Conservation (phyloP, 495 filamentous ascomycete species). For the Hypoxylon fragiforme region DNA sequence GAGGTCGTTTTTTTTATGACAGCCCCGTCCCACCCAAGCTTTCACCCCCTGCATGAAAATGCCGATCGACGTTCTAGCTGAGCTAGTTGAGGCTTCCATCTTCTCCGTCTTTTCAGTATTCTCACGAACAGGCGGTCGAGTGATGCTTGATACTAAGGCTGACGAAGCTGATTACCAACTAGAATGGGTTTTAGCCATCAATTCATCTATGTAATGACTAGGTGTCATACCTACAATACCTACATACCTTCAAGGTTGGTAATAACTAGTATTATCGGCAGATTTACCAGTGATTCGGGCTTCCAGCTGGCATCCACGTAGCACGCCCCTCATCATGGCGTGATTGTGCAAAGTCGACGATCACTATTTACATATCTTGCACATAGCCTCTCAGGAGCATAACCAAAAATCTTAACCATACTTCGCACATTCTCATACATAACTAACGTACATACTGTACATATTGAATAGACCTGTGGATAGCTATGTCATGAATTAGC, state of each 20-base stretch:
- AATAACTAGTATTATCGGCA: too few species aligned
- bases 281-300: too few species aligned
- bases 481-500: not conserved
- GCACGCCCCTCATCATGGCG: too few species aligned
- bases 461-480: too few species aligned
- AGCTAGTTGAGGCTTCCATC: not conserved
- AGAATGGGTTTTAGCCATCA: not conserved
- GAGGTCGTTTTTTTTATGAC: conserved; percentile 5
- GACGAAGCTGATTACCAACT: conserved; percentile 1
- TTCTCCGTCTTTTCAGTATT: too few species aligned
- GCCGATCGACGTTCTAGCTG: conserved; percentile 21
- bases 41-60: conserved; percentile 18
- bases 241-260: too few species aligned
- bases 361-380: conserved; percentile 4
- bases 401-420: too few species aligned
- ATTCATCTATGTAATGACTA: not conserved
- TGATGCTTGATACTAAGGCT: conserved; percentile 17
- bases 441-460: too few species aligned
- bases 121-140: not conserved
- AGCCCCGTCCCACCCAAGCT: conserved; percentile 13
- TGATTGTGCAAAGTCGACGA: conserved; percentile 6
- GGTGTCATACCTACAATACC: not conserved
- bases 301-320: too few species aligned
- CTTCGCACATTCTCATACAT: too few species aligned
- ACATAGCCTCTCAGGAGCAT: conserved; percentile 9